These are phyloP conservation scores for Galeopsis tetrahit DNA, from an alignment of 257 asterid species.

Conservation along the genomic window DNA sequence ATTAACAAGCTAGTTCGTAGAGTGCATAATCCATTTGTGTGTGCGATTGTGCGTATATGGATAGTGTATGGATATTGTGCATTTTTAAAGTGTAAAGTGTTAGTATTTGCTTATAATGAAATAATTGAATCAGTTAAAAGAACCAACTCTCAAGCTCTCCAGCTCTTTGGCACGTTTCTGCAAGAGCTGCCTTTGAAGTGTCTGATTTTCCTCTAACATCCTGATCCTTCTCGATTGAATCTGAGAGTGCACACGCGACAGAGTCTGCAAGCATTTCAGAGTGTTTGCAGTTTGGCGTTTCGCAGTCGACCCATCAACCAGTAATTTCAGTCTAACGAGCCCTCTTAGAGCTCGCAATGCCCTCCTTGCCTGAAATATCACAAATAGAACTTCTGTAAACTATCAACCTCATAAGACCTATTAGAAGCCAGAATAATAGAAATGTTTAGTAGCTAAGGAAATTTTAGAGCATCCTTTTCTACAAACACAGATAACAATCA, in stretches of 20 bases:
- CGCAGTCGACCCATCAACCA: constrained; percentile 73
- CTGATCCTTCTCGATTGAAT: constrained; percentile 68
- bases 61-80: no score
- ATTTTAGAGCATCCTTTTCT: neutral
- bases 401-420: constrained; percentile 1
- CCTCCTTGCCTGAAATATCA: constrained; percentile 76
- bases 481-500: neutral
- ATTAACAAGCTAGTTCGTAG: neutral
- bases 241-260: constrained; percentile 83
- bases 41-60: neutral
- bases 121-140: constrained; percentile 26
- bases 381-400: constrained; percentile 17
- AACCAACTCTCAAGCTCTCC: constrained; percentile 79
- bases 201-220: constrained; percentile 78
- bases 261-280: constrained; percentile 71
- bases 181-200: constrained; percentile 85
- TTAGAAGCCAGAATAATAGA: no score
- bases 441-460: no score
- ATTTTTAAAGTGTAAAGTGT: neutral
- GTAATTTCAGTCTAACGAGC: constrained; percentile 81
- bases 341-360: constrained; percentile 83
- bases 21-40: neutral
- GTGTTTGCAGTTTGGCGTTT: constrained; percentile 79
- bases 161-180: constrained; percentile 88
- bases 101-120: neutral